Percentiles rank a stretch among this genome's conserved stretches.
Conservation (phyloP, 345 rosid species). For the Populus tremula region DNA sequence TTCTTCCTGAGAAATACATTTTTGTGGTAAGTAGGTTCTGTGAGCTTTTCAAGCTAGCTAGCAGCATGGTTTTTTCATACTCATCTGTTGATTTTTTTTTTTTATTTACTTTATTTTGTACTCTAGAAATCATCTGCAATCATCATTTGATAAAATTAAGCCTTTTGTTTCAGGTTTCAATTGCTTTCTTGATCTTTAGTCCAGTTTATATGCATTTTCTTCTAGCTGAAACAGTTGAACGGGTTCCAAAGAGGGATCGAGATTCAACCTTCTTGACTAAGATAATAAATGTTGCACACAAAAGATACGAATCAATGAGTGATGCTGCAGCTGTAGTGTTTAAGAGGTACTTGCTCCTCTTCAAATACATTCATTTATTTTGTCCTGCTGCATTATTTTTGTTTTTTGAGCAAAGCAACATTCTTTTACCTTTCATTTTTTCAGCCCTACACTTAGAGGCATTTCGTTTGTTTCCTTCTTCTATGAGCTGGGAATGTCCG, state of each 20-base stretch:
- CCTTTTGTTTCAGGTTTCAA: constrained; percentile 40
- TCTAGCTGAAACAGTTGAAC: constrained; percentile 38
- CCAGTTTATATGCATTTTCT: constrained; percentile 45
- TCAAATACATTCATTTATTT: background rate
- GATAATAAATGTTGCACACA: constrained; percentile 22
- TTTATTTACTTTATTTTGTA: background rate
- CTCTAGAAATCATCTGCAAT: background rate
- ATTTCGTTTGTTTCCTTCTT: constrained; percentile 51
- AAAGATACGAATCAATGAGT: constrained; percentile 42
- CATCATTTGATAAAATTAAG: background rate
- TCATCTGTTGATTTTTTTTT: background rate
- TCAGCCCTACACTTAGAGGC: constrained; percentile 48
- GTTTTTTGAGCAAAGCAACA: background rate
- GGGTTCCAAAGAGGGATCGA: constrained; percentile 27
- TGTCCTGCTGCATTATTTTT: background rate
- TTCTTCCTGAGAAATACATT: constrained; percentile 50
- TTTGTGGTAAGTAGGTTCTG: constrained; percentile 33
- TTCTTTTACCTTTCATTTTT: background rate
- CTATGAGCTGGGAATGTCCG: constrained; percentile 57
- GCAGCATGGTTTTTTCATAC: background rate
- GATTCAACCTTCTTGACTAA: constrained; percentile 31
- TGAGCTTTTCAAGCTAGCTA: background rate
- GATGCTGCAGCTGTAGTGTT: constrained; percentile 38
- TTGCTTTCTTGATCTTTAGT: constrained; percentile 41
- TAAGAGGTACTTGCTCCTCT: constrained; percentile 28